A percentile compares a stretch with the other conserved stretches of the same genome.
Evolutionary conservation across 2,329 filamentous ascomycete genomes (phyloP).

Genomic region (Neonectria sp.): DNA sequence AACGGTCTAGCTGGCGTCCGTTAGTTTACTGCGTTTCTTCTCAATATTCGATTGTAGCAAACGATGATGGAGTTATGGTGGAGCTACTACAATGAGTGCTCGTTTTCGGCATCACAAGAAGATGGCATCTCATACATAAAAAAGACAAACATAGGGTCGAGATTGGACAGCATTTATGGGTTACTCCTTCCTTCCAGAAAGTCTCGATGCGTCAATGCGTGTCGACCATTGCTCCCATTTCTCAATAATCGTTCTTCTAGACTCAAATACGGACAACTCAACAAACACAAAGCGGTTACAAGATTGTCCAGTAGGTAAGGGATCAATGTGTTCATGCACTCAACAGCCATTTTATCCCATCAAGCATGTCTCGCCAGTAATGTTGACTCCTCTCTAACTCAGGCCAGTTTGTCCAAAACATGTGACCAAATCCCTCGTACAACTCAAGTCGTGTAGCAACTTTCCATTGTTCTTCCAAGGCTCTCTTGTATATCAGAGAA

Average conservation of each 20-base stretch:
- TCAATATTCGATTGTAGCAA: constrained; percentile 1
- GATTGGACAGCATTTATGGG: too few relatives aligned
- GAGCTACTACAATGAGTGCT: not conserved
- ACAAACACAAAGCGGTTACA: too few relatives aligned
- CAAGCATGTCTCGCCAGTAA: not conserved
- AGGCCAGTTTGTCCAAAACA: not conserved
- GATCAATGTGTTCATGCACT: not conserved
- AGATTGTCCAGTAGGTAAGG: not conserved
- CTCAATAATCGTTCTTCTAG: not conserved
- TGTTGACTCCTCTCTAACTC: not conserved
- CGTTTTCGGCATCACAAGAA: too few relatives aligned
- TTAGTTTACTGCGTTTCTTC: constrained; percentile 9
- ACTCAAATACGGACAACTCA: not conserved
- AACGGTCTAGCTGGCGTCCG: not conserved
- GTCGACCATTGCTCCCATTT: too few relatives aligned
- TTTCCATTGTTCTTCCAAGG: not conserved
- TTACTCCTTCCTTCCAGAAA: too few relatives aligned
- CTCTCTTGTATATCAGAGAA: not conserved
- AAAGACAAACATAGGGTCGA: too few relatives aligned
- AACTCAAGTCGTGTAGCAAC: not conserved
- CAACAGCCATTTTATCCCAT: not conserved
- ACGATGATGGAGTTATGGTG: constrained; percentile 9
- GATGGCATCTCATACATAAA: too few relatives aligned
- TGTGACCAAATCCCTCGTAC: not conserved
- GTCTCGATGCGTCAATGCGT: too few relatives aligned